These are phyloP conservation scores for Colletotrichum tanaceti DNA, from an alignment of 2,329 filamentous ascomycete genomes.

Conservation along the genomic window DNA sequence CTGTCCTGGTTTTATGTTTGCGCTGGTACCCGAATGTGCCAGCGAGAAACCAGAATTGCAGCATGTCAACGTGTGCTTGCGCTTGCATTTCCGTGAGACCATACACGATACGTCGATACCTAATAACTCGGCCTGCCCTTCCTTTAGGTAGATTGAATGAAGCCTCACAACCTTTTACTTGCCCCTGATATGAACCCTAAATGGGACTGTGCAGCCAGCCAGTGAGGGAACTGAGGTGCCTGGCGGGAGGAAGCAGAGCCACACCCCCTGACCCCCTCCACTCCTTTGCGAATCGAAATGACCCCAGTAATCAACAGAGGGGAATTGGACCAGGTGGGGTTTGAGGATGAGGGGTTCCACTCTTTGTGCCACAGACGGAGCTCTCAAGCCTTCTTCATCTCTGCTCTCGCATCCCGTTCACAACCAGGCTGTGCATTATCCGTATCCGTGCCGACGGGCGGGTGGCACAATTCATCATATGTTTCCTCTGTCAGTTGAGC, in stretches of 20 bases:
- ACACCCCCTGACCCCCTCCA: constrained; percentile 4
- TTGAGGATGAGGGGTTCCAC: constrained; percentile 18
- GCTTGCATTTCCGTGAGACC: neutral
- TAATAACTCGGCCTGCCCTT: too few relatives aligned
- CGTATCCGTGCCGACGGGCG: constrained; percentile 4
- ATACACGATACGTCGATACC: too few relatives aligned
- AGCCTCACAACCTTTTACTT: constrained; percentile 2
- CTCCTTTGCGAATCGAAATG: constrained; percentile 15
- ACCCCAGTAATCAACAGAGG: constrained; percentile 13
- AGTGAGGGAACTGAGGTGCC: constrained; percentile 27
- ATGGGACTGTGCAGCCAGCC: constrained; percentile 17
- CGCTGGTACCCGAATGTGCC: neutral
- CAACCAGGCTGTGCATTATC: constrained; percentile 13
- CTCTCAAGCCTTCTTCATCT: constrained; percentile 12
- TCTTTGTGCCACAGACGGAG: constrained; percentile 32
- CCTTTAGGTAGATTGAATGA: too few relatives aligned
- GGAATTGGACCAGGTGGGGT: neutral
- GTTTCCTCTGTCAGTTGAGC: neutral
- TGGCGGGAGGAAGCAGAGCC: constrained; percentile 12
- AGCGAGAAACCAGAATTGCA: neutral
- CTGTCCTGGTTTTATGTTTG: neutral
- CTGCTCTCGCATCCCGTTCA: constrained; percentile 8
- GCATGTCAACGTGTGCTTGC: neutral
- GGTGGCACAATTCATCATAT: neutral
- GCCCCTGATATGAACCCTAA: constrained; percentile 23